Percentiles rank a stretch among this genome's conserved stretches.
Evolutionary conservation across 2,329 filamentous ascomycete species (phyloP).

Genomic region (Paecilomyces sp.): DNA sequence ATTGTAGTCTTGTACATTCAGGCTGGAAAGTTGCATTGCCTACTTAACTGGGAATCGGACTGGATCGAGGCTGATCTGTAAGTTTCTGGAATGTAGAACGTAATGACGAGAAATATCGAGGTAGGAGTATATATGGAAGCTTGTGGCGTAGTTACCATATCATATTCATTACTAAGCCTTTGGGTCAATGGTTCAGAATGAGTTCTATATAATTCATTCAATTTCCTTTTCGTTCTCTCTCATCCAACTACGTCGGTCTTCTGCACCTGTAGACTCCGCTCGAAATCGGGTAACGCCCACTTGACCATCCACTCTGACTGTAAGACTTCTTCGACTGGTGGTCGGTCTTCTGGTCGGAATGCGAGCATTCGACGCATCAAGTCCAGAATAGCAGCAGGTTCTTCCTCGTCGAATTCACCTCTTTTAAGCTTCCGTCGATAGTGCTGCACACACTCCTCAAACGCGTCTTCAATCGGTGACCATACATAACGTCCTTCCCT

Average conservation of each 20-base stretch:
- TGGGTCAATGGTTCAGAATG: too few relatives aligned
- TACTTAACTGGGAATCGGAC: too few relatives aligned
- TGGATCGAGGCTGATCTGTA: too few relatives aligned
- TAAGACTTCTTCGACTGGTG: conserved; percentile 21
- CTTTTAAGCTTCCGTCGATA: conserved; percentile 9
- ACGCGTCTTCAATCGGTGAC: conserved; percentile 17
- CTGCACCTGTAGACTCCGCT: neutral
- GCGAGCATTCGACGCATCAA: conserved; percentile 24
- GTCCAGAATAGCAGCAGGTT: conserved; percentile 17
- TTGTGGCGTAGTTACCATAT: too few relatives aligned
- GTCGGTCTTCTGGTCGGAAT: conserved; percentile 20
- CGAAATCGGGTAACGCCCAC: conserved; percentile 20
- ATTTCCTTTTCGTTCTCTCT: too few relatives aligned
- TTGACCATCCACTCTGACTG: conserved; percentile 28
- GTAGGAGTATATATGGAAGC: too few relatives aligned
- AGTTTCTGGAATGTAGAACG: too few relatives aligned
- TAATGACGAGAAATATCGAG: too few relatives aligned
- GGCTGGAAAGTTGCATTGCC: too few relatives aligned
- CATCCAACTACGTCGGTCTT: neutral
- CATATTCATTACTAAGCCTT: too few relatives aligned
- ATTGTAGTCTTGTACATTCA: too few relatives aligned
- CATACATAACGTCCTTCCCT: conserved; percentile 7
- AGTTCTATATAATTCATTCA: too few relatives aligned
- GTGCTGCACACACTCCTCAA: conserved; percentile 11
- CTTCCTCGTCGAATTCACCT: conserved; percentile 13